Evolutionary conservation across 495 filamentous ascomycete species (phyloP).

Genomic region (Neurospora sp.): DNA sequence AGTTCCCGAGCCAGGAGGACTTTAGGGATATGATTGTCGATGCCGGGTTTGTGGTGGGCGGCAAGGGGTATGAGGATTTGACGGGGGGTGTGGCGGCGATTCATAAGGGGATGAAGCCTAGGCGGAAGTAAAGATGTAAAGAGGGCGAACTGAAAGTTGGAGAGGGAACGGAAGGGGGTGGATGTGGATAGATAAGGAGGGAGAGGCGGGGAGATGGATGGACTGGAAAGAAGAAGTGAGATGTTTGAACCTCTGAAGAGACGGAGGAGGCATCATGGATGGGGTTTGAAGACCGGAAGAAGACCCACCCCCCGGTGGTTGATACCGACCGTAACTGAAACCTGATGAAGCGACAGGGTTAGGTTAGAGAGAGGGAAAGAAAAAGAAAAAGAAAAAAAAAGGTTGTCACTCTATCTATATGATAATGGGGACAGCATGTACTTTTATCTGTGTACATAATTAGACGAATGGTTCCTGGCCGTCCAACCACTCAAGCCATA

Average conservation of each 20-base stretch:
- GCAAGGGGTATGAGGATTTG: conserved; percentile 75
- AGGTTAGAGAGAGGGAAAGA: neutral
- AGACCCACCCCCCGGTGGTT: neutral
- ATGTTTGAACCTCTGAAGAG: no score
- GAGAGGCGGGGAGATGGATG: neutral
- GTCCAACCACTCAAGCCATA: neutral
- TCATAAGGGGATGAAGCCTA: conserved; percentile 90
- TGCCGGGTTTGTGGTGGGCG: conserved; percentile 79
- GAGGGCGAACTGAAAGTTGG: no score
- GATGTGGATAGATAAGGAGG: neutral
- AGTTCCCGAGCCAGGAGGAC: conserved; percentile 75
- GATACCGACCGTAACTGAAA: neutral
- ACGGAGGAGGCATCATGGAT: no score
- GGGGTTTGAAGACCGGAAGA: neutral
- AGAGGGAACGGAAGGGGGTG: neutral
- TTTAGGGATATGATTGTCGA: conserved; percentile 80
- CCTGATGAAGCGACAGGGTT: neutral
- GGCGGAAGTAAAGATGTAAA: conserved; percentile 14
- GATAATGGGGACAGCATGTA: neutral
- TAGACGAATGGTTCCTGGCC: neutral
- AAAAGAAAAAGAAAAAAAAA: neutral
- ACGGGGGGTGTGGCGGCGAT: conserved; percentile 89
- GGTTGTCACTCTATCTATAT: neutral
- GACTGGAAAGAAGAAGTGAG: no score
- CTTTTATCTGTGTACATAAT: neutral